These are phyloP conservation scores for Podaxis sp. DNA, from an alignment of 768 basidiomycete species.

Conservation along the genomic window DNA sequence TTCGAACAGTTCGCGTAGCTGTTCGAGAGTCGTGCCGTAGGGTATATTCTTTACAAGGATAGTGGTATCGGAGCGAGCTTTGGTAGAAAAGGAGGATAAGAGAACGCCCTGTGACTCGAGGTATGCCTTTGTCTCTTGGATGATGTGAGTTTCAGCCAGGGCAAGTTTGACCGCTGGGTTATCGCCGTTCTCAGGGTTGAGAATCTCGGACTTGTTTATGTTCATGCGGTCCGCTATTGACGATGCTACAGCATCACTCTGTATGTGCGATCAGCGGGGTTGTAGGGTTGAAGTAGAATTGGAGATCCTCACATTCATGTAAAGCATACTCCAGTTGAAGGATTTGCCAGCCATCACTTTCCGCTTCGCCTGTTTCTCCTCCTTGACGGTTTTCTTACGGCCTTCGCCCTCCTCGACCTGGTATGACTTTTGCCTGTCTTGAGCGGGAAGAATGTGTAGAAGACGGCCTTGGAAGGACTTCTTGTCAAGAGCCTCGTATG, in stretches of 20 bases:
- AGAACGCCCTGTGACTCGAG: slow-evolving; percentile 75
- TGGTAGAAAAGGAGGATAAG: slow-evolving; percentile 51
- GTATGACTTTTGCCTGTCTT: slow-evolving; percentile 53
- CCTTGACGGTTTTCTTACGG: slow-evolving; percentile 49
- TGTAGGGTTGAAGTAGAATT: slow-evolving; percentile 8
- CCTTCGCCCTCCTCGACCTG: slow-evolving; percentile 39
- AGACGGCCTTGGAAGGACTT: slow-evolving; percentile 89
- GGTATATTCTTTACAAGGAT: slow-evolving; percentile 98
- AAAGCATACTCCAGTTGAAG: slow-evolving; percentile 92
- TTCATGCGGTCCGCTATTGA: slow-evolving; percentile 88
- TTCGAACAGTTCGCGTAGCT: slow-evolving; percentile 78
- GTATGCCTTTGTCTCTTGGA: slow-evolving; percentile 90
- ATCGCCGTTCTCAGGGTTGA: slow-evolving; percentile 73
- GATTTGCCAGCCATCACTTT: slow-evolving; percentile 70
- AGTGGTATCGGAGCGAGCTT: slow-evolving; percentile 65
- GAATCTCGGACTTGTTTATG: slow-evolving; percentile 80
- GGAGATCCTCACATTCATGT: slow-evolving; percentile 85
- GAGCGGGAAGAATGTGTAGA: slow-evolving; percentile 84
- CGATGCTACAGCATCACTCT: slow-evolving; percentile 92
- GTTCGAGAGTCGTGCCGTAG: slow-evolving; percentile 71
- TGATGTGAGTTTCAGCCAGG: slow-evolving; percentile 93
- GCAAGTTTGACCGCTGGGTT: slow-evolving; percentile 92
- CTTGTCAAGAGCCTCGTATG: slow-evolving; percentile 76
- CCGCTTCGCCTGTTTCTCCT: slow-evolving; percentile 56
- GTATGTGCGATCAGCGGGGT: slow-evolving; percentile 13